Conservation (phyloP, 345 rosid species). For the Eucalyptus polybractea region DNA sequence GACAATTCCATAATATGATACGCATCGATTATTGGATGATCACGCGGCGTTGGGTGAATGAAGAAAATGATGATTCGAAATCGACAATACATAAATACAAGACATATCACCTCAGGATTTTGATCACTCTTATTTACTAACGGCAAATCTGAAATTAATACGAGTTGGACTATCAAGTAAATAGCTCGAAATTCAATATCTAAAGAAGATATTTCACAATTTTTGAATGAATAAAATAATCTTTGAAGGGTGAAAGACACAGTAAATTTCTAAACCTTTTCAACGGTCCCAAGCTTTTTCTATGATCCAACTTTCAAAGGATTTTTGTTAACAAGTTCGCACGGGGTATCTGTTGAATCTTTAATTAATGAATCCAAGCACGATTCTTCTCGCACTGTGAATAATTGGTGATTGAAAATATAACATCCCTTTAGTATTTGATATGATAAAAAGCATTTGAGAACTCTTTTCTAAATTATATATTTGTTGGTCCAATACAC, state of each 20-base stretch:
- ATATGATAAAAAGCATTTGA: not conserved
- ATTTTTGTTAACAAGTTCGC: not conserved
- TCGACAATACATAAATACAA: not conserved
- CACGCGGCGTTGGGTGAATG: not conserved
- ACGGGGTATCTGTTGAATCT: not conserved
- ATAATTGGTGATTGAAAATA: not conserved
- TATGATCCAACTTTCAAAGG: not conserved
- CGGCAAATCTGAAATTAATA: not conserved
- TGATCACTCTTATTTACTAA: not conserved
- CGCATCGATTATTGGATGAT: not conserved
- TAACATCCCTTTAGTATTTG: not conserved
- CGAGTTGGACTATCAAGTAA: not conserved
- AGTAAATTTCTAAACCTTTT: accelerated
- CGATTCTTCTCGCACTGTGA: accelerated
- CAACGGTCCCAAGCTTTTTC: not conserved
- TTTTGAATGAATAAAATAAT: not conserved
- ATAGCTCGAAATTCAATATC: not conserved
- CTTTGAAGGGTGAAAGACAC: not conserved
- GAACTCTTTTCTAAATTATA: not conserved
- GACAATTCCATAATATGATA: not conserved
- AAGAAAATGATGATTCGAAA: not conserved
- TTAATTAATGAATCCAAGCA: not conserved
- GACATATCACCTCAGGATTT: not conserved
- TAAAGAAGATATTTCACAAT: not conserved
- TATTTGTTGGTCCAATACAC: not conserved